These are phyloP conservation scores for Apophysomyces sp. DNA, from an alignment of 371 early-diverging fungal genomes.

Conservation along the genomic window DNA sequence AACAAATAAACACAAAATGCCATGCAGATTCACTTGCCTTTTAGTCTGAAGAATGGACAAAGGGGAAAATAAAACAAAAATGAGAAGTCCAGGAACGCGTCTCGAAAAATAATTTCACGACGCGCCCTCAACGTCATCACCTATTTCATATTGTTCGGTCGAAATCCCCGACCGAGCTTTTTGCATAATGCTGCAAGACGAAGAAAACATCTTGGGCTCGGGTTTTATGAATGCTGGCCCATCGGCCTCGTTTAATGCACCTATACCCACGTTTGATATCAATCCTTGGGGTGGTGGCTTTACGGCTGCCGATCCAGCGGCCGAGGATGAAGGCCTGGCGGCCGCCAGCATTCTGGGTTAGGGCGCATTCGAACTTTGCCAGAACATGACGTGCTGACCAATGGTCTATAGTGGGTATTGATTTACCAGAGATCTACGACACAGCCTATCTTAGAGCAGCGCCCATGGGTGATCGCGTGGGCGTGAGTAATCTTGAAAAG, in stretches of 20 bases:
- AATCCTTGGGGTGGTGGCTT: not conserved
- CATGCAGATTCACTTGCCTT: not conserved
- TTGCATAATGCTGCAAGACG: not conserved
- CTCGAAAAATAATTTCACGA: not conserved
- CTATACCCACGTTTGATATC: not conserved
- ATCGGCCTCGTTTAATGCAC: not conserved
- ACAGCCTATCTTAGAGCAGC: constrained; percentile 56
- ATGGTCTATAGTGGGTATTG: constrained; percentile 42
- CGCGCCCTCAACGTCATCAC: not conserved
- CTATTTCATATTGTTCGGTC: too few relatives aligned
- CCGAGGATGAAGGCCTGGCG: constrained; percentile 9
- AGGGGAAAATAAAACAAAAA: not conserved
- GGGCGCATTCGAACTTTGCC: not conserved
- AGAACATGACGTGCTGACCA: not conserved
- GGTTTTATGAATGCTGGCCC: not conserved
- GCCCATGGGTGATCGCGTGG: constrained; percentile 50
- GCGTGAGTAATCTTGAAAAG: constrained; percentile 47
- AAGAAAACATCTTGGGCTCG: not conserved
- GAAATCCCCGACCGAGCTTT: too few relatives aligned
- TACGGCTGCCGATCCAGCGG: not conserved
- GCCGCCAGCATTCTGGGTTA: constrained; percentile 29
- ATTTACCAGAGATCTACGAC: constrained; percentile 52
- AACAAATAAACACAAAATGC: too few relatives aligned
- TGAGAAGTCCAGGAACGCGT: too few relatives aligned
- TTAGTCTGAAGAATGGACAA: not conserved